phyloP scores from a whole-genome alignment of 805 yeast species.

The Nakazawaea pomicola region DNA sequence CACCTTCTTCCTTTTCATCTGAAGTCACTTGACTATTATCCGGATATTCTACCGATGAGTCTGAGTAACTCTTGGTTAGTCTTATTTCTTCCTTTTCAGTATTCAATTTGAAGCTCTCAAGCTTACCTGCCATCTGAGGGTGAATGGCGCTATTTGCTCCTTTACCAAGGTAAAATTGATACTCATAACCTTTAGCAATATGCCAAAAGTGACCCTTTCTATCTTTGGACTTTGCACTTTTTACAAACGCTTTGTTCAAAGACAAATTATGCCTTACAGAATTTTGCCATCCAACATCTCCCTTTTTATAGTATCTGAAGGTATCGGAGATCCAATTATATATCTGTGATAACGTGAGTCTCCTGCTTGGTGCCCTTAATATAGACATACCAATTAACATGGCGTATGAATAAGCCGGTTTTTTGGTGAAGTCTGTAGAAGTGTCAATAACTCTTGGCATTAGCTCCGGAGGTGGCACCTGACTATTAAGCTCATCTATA shows the following conservation, averaged over 20 bases:
- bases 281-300: constrained; percentile 96
- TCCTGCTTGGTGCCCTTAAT: constrained; percentile 66
- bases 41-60: neutral
- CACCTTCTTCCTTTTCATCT: constrained; percentile 1
- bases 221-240: constrained; percentile 86
- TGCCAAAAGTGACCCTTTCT: constrained; percentile 94
- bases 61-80: neutral
- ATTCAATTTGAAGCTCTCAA: neutral
- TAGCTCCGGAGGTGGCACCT: constrained; percentile 30
- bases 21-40: constrained; percentile 1
- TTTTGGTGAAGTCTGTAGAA: constrained; percentile 34
- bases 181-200: constrained; percentile 77
- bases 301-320: constrained; percentile 74
- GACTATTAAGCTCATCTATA: constrained; percentile 15
- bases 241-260: constrained; percentile 86
- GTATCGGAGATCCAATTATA: constrained; percentile 89
- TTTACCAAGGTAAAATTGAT: constrained; percentile 67
- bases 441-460: constrained; percentile 45
- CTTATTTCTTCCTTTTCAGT: neutral
- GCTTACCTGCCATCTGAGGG: constrained; percentile 10
- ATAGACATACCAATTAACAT: constrained; percentile 91
- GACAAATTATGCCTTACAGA: constrained; percentile 93
- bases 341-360: constrained; percentile 76
- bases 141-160: constrained; percentile 31
- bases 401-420: constrained; percentile 95